A percentile compares a stretch with the other conserved stretches of the same genome.
Conservation (phyloP, 805 yeast species). For the Schizosaccharomyces osmophilus region DNA sequence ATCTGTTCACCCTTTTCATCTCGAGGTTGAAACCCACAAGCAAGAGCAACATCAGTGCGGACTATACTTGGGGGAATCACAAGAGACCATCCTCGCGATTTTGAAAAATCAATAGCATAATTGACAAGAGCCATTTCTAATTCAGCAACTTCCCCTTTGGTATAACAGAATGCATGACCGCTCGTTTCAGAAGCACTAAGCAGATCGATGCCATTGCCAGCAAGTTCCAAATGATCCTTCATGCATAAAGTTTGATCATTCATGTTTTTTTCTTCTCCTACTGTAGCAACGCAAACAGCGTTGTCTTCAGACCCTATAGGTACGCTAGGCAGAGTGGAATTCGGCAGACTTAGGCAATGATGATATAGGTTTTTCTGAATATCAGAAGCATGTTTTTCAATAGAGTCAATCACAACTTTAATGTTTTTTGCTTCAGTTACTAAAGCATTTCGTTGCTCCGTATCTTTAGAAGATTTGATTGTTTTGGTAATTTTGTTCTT, state of each 20-base stretch:
- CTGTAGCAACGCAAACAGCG: neutral
- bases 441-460: neutral
- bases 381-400: neutral
- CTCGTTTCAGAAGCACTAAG: constrained; percentile 46
- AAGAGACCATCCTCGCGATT: constrained; percentile 40
- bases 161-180: constrained; percentile 74
- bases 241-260: neutral
- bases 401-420: neutral
- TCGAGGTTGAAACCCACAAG: constrained; percentile 88
- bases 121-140: constrained; percentile 77
- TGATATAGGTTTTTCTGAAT: neutral
- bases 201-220: constrained; percentile 46
- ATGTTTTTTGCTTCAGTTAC: neutral
- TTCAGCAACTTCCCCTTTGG: constrained; percentile 62
- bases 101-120: constrained; percentile 45
- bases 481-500: neutral
- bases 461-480: neutral
- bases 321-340: neutral
- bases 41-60: constrained; percentile 45
- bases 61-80: constrained; percentile 73
- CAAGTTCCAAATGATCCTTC: constrained; percentile 50
- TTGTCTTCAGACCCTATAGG: neutral
- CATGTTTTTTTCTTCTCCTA: neutral
- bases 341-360: neutral
- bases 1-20: constrained; percentile 68